phyloP scores from a whole-genome alignment of 257 asterid genomes.

The Salvia rosmarinus region DNA sequence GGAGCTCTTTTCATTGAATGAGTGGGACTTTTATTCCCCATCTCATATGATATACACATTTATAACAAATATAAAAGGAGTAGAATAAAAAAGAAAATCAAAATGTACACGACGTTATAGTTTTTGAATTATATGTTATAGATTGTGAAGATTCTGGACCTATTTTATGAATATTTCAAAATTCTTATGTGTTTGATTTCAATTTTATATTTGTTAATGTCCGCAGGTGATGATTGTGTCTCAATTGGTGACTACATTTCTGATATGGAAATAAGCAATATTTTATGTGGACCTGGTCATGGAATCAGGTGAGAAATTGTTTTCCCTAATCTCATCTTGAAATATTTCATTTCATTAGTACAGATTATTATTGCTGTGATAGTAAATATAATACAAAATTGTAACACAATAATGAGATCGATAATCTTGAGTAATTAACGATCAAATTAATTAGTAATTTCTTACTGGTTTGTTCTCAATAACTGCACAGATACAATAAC shows the following conservation, averaged over 20 bases:
- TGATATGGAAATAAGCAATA: constrained; percentile 46
- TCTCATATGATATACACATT: no score
- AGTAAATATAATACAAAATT: no score
- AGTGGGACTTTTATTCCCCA: no score
- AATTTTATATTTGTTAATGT: not conserved
- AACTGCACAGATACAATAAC: constrained; percentile 42
- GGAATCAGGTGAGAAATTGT: constrained; percentile 80
- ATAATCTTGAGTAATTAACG: not conserved
- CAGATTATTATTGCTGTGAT: not conserved
- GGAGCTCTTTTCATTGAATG: no score
- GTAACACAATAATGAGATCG: no score
- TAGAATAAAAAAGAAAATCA: no score
- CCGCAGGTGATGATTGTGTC: constrained; percentile 73
- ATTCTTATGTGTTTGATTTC: not conserved
- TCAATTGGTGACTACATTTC: constrained; percentile 71
- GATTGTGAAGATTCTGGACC: no score
- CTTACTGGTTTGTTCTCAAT: not conserved
- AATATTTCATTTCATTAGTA: not conserved
- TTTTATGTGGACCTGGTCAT: constrained; percentile 83
- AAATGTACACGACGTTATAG: no score
- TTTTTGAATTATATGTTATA: not conserved
- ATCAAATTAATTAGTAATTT: no score
- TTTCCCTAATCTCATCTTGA: no score
- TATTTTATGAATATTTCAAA: no score
- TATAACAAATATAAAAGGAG: no score